A percentile compares a stretch with the other conserved stretches of the same genome.
These are phyloP conservation scores for Penicillium expansum DNA, from an alignment of 2,329 filamentous ascomycete genomes.

Conservation along the genomic window DNA sequence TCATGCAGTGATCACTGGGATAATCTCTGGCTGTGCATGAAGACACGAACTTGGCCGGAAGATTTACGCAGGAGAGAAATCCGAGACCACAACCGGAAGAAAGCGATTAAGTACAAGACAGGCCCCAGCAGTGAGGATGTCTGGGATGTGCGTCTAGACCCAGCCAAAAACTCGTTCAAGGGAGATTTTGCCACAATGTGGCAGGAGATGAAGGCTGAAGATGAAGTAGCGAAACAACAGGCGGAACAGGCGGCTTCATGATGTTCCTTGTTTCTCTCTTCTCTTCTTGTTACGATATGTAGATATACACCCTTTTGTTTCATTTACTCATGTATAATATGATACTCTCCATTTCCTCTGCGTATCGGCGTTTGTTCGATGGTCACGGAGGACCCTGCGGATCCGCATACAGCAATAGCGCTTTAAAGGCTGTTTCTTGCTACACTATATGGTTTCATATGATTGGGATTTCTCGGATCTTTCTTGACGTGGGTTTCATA, in stretches of 20 bases:
- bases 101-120: conserved; percentile 63
- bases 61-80: conserved; percentile 60
- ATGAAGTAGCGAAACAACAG: conserved; percentile 36
- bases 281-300: conserved; percentile 13
- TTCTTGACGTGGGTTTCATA: not conserved
- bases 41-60: conserved; percentile 63
- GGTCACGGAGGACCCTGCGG: not conserved
- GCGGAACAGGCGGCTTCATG: conserved; percentile 19
- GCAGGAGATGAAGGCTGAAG: conserved; percentile 42
- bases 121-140: conserved; percentile 83
- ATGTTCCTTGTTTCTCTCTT: conserved; percentile 5
- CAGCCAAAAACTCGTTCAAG: conserved; percentile 53
- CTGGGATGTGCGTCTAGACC: conserved; percentile 71
- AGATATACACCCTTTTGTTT: conserved; percentile 10
- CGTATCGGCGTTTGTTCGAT: not conserved
- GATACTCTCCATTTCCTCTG: conserved; percentile 3
- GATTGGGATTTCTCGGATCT: not conserved
- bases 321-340: conserved; percentile 6
- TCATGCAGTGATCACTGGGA: conserved; percentile 82
- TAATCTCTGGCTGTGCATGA: conserved; percentile 98
- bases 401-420: not conserved
- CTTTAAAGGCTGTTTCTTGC: not conserved
- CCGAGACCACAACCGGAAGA: conserved; percentile 65
- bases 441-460: not conserved
- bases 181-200: conserved; percentile 46